Conservation (phyloP, 345 rosid species). For the Rhodamnia argentea region DNA sequence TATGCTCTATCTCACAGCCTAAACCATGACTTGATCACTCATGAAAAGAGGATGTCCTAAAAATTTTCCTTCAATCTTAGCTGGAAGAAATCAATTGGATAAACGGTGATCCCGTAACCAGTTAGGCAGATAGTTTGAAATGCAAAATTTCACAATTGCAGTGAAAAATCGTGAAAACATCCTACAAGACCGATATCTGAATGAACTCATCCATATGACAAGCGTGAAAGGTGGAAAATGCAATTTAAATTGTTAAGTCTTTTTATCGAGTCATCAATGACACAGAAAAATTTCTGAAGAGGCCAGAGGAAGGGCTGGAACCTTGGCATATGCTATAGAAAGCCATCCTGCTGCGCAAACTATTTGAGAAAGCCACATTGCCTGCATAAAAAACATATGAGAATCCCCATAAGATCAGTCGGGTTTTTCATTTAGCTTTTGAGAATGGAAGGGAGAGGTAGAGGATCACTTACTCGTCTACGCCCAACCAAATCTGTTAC, state of each 20-base stretch:
- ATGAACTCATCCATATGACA: not conserved
- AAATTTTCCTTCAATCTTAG: not conserved
- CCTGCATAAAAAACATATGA: constrained; percentile 11
- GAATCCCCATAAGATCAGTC: not conserved
- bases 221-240: not conserved
- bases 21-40: not conserved
- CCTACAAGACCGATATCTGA: not conserved
- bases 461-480: constrained; percentile 14
- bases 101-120: not conserved
- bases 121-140: not conserved
- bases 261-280: not conserved
- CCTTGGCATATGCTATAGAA: constrained; percentile 33
- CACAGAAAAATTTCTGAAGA: not conserved
- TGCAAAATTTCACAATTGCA: not conserved
- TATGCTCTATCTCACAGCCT: not conserved
- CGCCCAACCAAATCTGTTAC: constrained; percentile 22
- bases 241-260: not conserved
- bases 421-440: not conserved
- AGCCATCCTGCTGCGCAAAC: constrained; percentile 45
- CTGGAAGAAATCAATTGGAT: not conserved
- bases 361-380: constrained; percentile 42
- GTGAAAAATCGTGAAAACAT: not conserved
- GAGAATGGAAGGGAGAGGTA: not conserved
- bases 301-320: not conserved
- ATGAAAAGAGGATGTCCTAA: not conserved